Base-by-base conservation (phyloP, 495 filamentous ascomycete genomes). In the Chaetomium cochliodes region DNA sequence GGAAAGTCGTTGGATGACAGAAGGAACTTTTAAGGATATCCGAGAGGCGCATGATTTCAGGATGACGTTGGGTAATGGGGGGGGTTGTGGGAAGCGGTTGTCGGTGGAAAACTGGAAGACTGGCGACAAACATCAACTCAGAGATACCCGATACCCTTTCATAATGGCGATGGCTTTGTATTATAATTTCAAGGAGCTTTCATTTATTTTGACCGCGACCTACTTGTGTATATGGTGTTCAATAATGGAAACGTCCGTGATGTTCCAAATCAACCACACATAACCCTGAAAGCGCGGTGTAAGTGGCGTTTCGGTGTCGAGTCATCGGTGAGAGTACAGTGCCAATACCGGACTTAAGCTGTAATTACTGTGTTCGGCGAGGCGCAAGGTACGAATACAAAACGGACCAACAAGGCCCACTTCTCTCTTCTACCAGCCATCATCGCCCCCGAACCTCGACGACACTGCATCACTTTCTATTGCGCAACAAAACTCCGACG, bases 91-190 rank as follows among this genome's bases (percentile, higher is more conserved):
- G 57, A 30, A 2, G 25, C 20, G 25, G 49, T 12, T 16, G 42
- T 7, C 13, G 11, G 22, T 13, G 56, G 25, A 42, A 44, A 13
- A 46, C 16, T 8, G 39, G 20, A 44, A 58, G 55, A 58, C 37
- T 44, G 56, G 33, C 33, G 33, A 37, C 33, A 37, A 3, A 37
- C 33, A 12, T 9, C 9, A 12, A 37, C 33, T 37, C 33, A 9
- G 33, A 37, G 33, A 60, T 60, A 60, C 58, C 58, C 58, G 33
- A 60, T 60, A 60, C 58, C 58, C 58, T 22, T 15, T 22, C 22
- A 12, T 47, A 60, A 33, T 37, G 44, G 20, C 26, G 44, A 52
- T 62, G 49, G 6, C 28, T 62, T 54, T 3, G 22, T 37, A 37
- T 6, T 37, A 37, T 12, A 1, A 8, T 37, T 37, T 37, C 33